Base-by-base conservation (phyloP, 1,139 yeast species). In the Dujonia santamariae region DNA sequence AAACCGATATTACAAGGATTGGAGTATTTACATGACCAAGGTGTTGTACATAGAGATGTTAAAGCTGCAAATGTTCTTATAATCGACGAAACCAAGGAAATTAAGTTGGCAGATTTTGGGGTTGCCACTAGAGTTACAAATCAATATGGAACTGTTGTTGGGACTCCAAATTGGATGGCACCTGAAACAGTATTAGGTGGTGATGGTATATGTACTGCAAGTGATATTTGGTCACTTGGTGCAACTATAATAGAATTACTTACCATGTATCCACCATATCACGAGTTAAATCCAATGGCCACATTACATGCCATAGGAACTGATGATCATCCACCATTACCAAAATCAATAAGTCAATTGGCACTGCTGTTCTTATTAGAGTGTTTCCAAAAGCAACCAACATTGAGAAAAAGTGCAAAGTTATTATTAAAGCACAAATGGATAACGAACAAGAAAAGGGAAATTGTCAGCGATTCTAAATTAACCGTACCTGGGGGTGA, bases 211-310 rank as follows among this genome's bases (percentile, higher is more conserved):
- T 82, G 95, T 26, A 79, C 95, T 0, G 85, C 95, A 1, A 85
- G 96, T 4, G 95, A 85, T 56, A 75, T 84, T 18, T 85, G 95
- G 97, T 85, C 96, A n/a, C 61, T 92, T 24, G 99, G 97, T 2
- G 95, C 97, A 13, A 92, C 97, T 0, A 76, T 90, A 4, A 78
- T 90, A 7, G 99, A 92, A 54, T 63, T 92, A 32, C 65, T 87
- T 36, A 84, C 96, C 0, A 95, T 87, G 0, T 72, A 79, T 35
- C 97, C 98, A 0, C 97, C 97, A 0, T 87, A 86, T 48, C 83
- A 84, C 43, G 82, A 86, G 33, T 62, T 84, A 37, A 80, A 82
- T 39, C 86, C 88, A 18, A 84, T 88, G 80, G 86, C 95, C 1
- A 90, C 96, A 0, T 69, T 92, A 44, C 96, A 86, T 62, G 96